A percentile compares a stretch with the other conserved stretches of the same genome.
Conservation (phyloP, 2,329 filamentous ascomycete species). For the Penicillium sp. region DNA sequence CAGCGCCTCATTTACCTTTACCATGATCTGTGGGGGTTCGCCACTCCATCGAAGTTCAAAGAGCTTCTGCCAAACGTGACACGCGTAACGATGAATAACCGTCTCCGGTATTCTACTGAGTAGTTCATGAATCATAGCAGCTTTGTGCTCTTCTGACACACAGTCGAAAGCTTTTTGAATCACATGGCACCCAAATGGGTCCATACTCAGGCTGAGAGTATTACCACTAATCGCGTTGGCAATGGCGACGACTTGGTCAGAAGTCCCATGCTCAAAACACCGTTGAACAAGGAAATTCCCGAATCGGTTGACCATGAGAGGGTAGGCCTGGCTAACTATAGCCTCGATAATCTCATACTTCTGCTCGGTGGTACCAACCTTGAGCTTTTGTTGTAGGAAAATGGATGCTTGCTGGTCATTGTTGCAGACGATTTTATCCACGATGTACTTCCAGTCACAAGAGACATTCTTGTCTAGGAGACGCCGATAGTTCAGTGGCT, state of each 20-base stretch:
- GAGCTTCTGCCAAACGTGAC: conserved; percentile 98
- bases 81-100: conserved; percentile 96
- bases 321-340: conserved; percentile 91
- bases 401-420: conserved; percentile 99
- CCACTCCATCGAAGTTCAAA: conserved; percentile 96
- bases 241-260: conserved; percentile 91
- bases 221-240: conserved; percentile 92
- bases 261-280: conserved; percentile 96
- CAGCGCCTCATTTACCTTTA: conserved; percentile 92
- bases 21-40: conserved; percentile 96
- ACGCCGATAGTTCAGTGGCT: conserved; percentile 94
- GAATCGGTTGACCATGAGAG: conserved; percentile 96
- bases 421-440: conserved; percentile 98
- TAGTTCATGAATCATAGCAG: conserved; percentile 97
- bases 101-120: conserved; percentile 94
- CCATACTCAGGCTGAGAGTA: conserved; percentile 92
- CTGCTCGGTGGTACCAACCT: conserved; percentile 89
- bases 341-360: conserved; percentile 97
- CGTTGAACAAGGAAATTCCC: conserved; percentile 98
- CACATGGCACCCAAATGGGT: conserved; percentile 96
- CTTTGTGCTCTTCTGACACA: conserved; percentile 96
- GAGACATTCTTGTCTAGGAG: conserved; percentile 92
- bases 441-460: conserved; percentile 99
- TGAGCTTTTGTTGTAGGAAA: conserved; percentile 97
- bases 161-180: conserved; percentile 98